Evolutionary conservation across 2,329 filamentous ascomycete genomes (phyloP).

Genomic region (Didymella lethalis): DNA sequence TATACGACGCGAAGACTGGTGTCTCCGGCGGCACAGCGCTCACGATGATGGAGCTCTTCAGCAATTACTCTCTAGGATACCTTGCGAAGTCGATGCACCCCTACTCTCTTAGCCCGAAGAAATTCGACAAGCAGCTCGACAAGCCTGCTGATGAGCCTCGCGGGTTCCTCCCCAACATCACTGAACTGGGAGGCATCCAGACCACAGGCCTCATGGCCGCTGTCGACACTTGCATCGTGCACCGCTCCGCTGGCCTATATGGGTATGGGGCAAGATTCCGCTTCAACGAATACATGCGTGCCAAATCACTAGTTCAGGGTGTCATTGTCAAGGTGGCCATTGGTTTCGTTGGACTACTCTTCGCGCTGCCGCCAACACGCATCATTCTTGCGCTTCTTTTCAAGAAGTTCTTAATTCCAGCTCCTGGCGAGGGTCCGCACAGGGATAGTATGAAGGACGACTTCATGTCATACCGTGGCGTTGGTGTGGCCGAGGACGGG

Average conservation of each 20-base stretch:
- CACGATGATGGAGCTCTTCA: conserved; percentile 68
- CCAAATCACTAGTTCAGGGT: conserved; percentile 59
- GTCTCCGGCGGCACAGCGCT: conserved; percentile 67
- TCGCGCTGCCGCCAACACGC: conserved; percentile 63
- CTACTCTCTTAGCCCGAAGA: conserved; percentile 60
- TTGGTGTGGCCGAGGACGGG: conserved; percentile 65
- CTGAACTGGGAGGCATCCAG: conserved; percentile 67
- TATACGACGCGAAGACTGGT: conserved; percentile 61
- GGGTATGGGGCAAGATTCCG: conserved; percentile 65
- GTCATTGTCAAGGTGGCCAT: conserved; percentile 60
- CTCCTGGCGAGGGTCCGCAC: conserved; percentile 46
- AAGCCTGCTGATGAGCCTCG: conserved; percentile 42
- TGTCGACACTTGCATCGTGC: conserved; percentile 65
- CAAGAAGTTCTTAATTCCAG: conserved; percentile 40
- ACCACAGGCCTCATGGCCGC: conserved; percentile 62
- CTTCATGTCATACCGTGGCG: conserved; percentile 68
- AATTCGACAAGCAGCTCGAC: conserved; percentile 43
- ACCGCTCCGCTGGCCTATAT: conserved; percentile 67
- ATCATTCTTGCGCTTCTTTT: conserved; percentile 47
- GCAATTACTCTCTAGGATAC: conserved; percentile 57
- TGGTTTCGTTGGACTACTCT: conserved; percentile 53
- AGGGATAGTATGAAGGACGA: conserved; percentile 65
- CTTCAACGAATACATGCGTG: conserved; percentile 64
- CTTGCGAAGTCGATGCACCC: conserved; percentile 59
- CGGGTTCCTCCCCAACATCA: conserved; percentile 59